A percentile compares a stretch with the other conserved stretches of the same genome.
Conservation (phyloP, 805 yeast genomes). For the Candida nonsorbophila region DNA sequence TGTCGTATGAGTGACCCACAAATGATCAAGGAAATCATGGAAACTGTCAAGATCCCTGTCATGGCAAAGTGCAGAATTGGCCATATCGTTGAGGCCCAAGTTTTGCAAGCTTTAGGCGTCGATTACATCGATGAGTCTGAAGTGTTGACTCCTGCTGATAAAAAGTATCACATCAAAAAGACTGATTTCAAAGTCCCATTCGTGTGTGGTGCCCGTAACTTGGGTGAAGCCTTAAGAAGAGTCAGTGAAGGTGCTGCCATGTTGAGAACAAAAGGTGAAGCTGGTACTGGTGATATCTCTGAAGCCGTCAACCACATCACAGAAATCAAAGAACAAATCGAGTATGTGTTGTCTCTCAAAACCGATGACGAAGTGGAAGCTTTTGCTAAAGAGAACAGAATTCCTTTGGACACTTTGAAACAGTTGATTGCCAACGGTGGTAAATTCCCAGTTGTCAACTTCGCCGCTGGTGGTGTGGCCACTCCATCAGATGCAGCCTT, state of each 20-base stretch:
- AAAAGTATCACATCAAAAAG: constrained; percentile 58
- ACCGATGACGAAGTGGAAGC: constrained; percentile 41
- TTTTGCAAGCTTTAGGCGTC: constrained; percentile 63
- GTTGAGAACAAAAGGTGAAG: constrained; percentile 85
- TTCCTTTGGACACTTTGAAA: constrained; percentile 50
- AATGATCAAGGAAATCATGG: constrained; percentile 72
- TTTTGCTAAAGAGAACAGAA: constrained; percentile 55
- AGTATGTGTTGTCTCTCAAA: constrained; percentile 34
- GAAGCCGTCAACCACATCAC: constrained; percentile 77
- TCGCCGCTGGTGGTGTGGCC: constrained; percentile 87
- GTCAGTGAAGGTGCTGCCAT: constrained; percentile 81
- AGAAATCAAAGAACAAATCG: constrained; percentile 53
- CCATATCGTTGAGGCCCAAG: constrained; percentile 76
- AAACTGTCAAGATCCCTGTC: constrained; percentile 64
- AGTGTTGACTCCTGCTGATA: constrained; percentile 80
- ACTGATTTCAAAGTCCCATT: constrained; percentile 62
- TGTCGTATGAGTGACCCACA: constrained; percentile 85
- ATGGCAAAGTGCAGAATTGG: constrained; percentile 88
- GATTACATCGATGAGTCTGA: constrained; percentile 85
- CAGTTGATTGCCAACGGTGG: constrained; percentile 47
- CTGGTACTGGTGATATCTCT: constrained; percentile 83
- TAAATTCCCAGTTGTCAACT: constrained; percentile 74
- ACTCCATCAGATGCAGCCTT: constrained; percentile 86
- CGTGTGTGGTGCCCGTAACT: constrained; percentile 78
- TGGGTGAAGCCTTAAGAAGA: constrained; percentile 79